phyloP scores from a whole-genome alignment of 306 rosid species.

The Leucaena leucocephala region DNA sequence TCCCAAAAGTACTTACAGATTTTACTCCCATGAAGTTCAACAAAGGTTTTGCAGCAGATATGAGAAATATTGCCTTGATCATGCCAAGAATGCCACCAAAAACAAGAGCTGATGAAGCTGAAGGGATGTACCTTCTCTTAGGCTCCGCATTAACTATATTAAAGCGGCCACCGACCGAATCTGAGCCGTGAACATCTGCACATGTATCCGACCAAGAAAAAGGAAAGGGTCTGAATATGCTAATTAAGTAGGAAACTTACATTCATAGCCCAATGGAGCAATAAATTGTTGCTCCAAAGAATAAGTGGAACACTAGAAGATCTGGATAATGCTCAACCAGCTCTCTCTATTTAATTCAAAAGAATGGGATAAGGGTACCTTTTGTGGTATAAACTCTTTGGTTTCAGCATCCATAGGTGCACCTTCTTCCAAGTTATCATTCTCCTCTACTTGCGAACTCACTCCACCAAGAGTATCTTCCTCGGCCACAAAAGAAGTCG shows the following conservation, averaged over 20 bases:
- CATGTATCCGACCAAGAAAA: constrained; percentile 41
- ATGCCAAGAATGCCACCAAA: constrained; percentile 84
- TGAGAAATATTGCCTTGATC: constrained; percentile 75
- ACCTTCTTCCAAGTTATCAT: constrained; percentile 50
- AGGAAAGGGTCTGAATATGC: constrained; percentile 18
- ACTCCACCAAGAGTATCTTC: constrained; percentile 65
- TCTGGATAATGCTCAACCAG: constrained; percentile 9
- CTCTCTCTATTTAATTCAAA: neutral
- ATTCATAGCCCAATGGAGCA: constrained; percentile 18
- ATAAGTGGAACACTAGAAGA: neutral
- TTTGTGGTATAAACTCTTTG: constrained; percentile 55
- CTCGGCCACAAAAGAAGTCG: constrained; percentile 97
- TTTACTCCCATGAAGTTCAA: constrained; percentile 85
- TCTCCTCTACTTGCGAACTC: constrained; percentile 45
- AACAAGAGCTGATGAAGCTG: constrained; percentile 90
- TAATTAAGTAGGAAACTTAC: neutral
- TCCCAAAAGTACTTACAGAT: constrained; percentile 58
- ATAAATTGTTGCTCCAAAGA: neutral
- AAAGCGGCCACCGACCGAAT: constrained; percentile 41
- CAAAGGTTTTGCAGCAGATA: constrained; percentile 80
- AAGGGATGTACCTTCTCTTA: constrained; percentile 74
- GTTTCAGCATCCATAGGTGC: constrained; percentile 49
- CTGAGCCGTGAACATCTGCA: constrained; percentile 48
- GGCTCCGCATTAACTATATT: constrained; percentile 41
- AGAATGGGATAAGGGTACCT: constrained; percentile 45